Base-by-base conservation (phyloP, 257 asterid species). In the Perilla frutescens region DNA sequence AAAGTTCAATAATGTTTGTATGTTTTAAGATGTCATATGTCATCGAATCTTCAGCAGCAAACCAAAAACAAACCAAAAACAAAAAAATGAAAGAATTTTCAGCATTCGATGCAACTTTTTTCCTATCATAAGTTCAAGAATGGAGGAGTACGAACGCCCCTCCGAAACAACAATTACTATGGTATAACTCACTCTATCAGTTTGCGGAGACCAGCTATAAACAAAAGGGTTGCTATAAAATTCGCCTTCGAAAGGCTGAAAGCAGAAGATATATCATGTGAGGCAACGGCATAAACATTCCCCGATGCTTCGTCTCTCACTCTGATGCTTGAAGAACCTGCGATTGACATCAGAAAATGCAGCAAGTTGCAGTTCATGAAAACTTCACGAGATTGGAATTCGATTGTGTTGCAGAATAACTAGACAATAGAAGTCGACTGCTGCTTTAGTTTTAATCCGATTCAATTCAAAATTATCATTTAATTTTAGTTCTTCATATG, bases 301-400 rank as follows among this genome's bases (percentile, higher is more conserved):
- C 90, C 95, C 12, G 91, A 60, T 3, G 51, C 83, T 37, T 83
- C 92, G 11, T 93, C 98, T 77, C 87, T 87, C 41, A 93, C 83
- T 81, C 79, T 89, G 76, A 93, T 89, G 83, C 86, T 83, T 8
- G 93, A 85, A 7, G 93, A 83, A 67, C 96, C 92, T 86, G 84
- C 74, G 40, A 70, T 80, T 45, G 32, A 74, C 80, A 59, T 44
- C 37, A 60, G 8, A 57, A 36, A 5, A n/a, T 56, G 48, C 29
- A 20, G 20, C 26, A n/a, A 13, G 53, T 44, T 57, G 55, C 59
- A 59, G 31, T 73, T 51, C 48, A 29, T 43, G 10, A 48, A 26
- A 48, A 34, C 3, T 8, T 29, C 71, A 29, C 29, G 2, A 31
- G n/a, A 51, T 1, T 62, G 7, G 51, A 49, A 56, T 20, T 40